Evolutionary conservation across 2,329 filamentous ascomycete genomes (phyloP).

Genomic region (Ophiocordyceps sinensis): DNA sequence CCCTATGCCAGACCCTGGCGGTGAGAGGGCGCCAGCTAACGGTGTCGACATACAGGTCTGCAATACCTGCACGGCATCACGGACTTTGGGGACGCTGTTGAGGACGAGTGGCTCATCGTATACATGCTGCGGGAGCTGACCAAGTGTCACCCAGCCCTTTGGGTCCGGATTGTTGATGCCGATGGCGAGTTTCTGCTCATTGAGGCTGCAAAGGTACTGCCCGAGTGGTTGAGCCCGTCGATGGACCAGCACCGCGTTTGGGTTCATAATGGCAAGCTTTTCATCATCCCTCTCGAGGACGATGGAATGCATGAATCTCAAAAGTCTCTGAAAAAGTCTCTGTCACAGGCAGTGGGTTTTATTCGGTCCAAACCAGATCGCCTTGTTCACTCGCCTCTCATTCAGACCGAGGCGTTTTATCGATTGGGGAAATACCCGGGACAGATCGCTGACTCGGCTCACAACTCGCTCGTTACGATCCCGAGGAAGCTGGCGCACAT

Average conservation of each 20-base stretch:
- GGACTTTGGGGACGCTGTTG: constrained; percentile 85
- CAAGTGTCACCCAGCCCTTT: constrained; percentile 55
- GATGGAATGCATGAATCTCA: constrained; percentile 3
- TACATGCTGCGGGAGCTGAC: constrained; percentile 76
- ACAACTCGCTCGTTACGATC: constrained; percentile 57
- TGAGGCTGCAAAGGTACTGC: constrained; percentile 78
- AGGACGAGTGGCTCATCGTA: constrained; percentile 95
- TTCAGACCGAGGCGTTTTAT: constrained; percentile 86
- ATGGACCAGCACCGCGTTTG: constrained; percentile 79
- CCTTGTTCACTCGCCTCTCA: constrained; percentile 55
- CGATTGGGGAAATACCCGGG: constrained; percentile 70
- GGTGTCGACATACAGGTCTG: constrained; percentile 10
- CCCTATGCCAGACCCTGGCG: neutral
- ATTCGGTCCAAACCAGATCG: constrained; percentile 40
- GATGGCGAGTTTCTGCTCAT: constrained; percentile 94
- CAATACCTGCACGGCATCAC: constrained; percentile 61
- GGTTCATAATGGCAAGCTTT: constrained; percentile 65
- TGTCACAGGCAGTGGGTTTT: constrained; percentile 48
- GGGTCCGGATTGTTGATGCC: constrained; percentile 71
- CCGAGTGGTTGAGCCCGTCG: constrained; percentile 83
- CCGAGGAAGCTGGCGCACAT: constrained; percentile 73
- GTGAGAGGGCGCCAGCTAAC: neutral
- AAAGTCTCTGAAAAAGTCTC: constrained; percentile 30
- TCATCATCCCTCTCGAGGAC: constrained; percentile 50
- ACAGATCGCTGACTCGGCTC: constrained; percentile 61